These are phyloP conservation scores for Phialophora expanda DNA, from an alignment of 2,329 filamentous ascomycete species.

Conservation along the genomic window DNA sequence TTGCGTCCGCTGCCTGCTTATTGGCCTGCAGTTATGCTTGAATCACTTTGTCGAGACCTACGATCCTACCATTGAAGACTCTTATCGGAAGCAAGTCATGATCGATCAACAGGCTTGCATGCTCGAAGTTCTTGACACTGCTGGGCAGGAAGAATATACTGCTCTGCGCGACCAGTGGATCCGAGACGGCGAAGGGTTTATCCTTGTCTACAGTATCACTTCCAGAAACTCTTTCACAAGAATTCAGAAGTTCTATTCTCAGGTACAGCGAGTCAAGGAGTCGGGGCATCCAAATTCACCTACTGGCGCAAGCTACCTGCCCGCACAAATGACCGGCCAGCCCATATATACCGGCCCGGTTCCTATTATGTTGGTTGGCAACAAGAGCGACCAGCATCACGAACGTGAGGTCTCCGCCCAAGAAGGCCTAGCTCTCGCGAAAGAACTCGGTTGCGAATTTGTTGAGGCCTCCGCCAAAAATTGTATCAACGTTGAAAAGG, in stretches of 20 bases:
- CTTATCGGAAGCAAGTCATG: slow-evolving; percentile 72
- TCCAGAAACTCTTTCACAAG: slow-evolving; percentile 93
- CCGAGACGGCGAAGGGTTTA: slow-evolving; percentile 94
- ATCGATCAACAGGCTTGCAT: slow-evolving; percentile 96
- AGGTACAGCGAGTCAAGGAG: slow-evolving; percentile 97
- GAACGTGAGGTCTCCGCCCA: slow-evolving; percentile 96
- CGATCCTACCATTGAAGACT: slow-evolving; percentile 71
- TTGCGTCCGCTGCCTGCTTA: slow-evolving; percentile 15
- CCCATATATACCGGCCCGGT: slow-evolving; percentile 61
- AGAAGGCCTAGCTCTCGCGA: slow-evolving; percentile 88
- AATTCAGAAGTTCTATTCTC: slow-evolving; percentile 94
- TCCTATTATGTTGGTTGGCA: slow-evolving; percentile 97
- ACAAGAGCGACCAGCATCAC: slow-evolving; percentile 96
- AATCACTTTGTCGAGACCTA: slow-evolving; percentile 98
- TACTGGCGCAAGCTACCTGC: slow-evolving; percentile 55
- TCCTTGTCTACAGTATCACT: slow-evolving; percentile 97
- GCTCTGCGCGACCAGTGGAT: slow-evolving; percentile 98
- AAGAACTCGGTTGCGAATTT: slow-evolving; percentile 93
- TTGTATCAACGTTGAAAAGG: slow-evolving; percentile 97
- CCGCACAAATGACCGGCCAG: slow-evolving; percentile 56
- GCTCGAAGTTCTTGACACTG: slow-evolving; percentile 96
- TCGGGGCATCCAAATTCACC: slow-evolving; percentile 66
- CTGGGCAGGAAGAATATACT: slow-evolving; percentile 98
- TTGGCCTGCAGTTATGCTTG: slow-evolving; percentile 73
- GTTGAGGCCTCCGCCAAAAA: slow-evolving; percentile 97